Base-by-base conservation (phyloP, 2,329 filamentous ascomycete genomes). In the Penicillium brasilianum region DNA sequence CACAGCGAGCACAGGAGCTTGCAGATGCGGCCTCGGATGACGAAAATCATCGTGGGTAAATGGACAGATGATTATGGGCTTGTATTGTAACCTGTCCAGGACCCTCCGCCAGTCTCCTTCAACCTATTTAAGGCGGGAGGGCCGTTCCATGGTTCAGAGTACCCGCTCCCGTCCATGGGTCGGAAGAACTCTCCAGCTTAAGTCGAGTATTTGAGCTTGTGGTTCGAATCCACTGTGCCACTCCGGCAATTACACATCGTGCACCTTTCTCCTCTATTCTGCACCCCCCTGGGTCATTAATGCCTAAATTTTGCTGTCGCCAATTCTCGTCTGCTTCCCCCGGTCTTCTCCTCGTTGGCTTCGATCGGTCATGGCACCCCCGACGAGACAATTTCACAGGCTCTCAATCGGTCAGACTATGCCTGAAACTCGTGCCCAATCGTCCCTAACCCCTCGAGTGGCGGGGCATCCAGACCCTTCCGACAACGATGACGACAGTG, bases 391-490 rank as follows among this genome's bases (percentile, higher is more conserved):
- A 65, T 72, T 80, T 44, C 71, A 70, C 60, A 72, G 69, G 65
- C 73, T 80, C 59, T 78, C 76, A 55, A 75, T 80, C 61, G 72
- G 70, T 62, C 71, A 66, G 56, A 69, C 70, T 49, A 76, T 79
- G 72, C 65, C 74, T 57, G 68, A 63, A 51, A 66, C 67, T 57
- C 73, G 69, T 44, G 65, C 68, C 59, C 67, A 74, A 51, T 64
- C 68, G 22, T 70, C 70, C 36, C 67, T 66, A 46, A 50, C 60
- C 60, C 58, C 63, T 43, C 64, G 55, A 57, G 57, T 32, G 7
- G 43, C 65, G 53, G 62, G 63, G 49, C 63, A 62, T 51, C 60
- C 62, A 49, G 59, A 57, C 52, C 59, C 66, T 64, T 62, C 65
- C 56, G 48, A 55, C 57, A 65, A 69, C 28, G 59, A 64, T 22